These are phyloP conservation scores for Xylaria digitata DNA, from an alignment of 2,329 filamentous ascomycete genomes.

Conservation along the genomic window DNA sequence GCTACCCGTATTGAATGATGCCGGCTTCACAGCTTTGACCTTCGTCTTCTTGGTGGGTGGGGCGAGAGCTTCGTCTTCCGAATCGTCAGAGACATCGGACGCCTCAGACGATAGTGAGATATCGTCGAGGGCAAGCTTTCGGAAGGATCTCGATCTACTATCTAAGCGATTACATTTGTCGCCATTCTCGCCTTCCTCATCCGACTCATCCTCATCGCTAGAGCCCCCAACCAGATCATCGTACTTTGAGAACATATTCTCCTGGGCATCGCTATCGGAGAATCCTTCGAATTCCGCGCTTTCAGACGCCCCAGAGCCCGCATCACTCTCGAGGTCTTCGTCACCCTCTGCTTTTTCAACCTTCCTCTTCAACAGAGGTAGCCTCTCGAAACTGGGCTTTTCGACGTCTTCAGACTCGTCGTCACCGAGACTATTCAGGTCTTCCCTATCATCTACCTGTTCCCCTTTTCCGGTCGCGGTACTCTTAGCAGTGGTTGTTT, in stretches of 20 bases:
- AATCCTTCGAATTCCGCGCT: conserved; percentile 44
- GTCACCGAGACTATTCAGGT: conserved; percentile 34
- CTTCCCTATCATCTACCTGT: conserved; percentile 38
- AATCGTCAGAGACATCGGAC: conserved; percentile 46
- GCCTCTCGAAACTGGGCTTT: conserved; percentile 45
- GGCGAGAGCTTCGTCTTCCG: conserved; percentile 43
- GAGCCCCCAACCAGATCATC: conserved; percentile 60
- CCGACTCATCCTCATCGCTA: conserved; percentile 56
- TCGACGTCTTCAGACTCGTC: conserved; percentile 43
- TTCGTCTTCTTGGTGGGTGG: conserved; percentile 51
- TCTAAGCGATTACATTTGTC: conserved; percentile 46
- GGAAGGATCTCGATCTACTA: conserved; percentile 43
- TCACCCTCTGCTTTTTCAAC: conserved; percentile 53
- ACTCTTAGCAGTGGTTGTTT: conserved; percentile 35
- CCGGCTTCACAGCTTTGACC: conserved; percentile 40
- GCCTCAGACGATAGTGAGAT: conserved; percentile 46
- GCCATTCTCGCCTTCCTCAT: conserved; percentile 51
- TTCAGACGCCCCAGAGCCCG: conserved; percentile 40
- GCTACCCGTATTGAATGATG: conserved; percentile 46
- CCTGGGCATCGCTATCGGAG: conserved; percentile 50
- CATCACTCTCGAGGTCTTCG: conserved; percentile 43
- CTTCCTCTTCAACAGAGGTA: conserved; percentile 49
- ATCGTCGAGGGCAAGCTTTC: conserved; percentile 39
- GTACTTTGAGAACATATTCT: conserved; percentile 57
- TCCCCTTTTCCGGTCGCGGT: conserved; percentile 32